Evolutionary conservation across 2,329 filamentous ascomycete genomes (phyloP).

Genomic region (Calonectria multiphialidica): DNA sequence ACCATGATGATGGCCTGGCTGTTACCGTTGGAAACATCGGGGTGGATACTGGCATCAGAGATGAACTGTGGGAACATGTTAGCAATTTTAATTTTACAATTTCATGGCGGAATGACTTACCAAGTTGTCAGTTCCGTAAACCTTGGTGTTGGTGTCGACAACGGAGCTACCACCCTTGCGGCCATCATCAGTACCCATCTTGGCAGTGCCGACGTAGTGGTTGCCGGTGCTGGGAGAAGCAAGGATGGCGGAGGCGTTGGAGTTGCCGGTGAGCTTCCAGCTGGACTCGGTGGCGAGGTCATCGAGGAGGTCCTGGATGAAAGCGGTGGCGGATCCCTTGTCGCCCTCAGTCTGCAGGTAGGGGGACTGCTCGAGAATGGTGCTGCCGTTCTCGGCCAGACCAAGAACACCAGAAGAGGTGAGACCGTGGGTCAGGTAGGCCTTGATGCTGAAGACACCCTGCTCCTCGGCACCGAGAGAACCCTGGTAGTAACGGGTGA

Average conservation of each 20-base stretch:
- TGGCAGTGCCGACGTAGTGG: conserved; percentile 69
- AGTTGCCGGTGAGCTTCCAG: conserved; percentile 24
- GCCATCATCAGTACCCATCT: conserved; percentile 70
- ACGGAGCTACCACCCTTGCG: conserved; percentile 66
- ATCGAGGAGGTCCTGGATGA: conserved; percentile 70
- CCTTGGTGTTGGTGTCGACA: conserved; percentile 71
- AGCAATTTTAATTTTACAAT: not conserved
- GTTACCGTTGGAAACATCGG: conserved; percentile 75
- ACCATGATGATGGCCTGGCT: conserved; percentile 73
- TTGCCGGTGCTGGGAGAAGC: conserved; percentile 51
- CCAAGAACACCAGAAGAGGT: conserved; percentile 72
- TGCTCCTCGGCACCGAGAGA: conserved; percentile 73
- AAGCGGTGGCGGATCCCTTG: conserved; percentile 71
- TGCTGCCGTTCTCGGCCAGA: conserved; percentile 68
- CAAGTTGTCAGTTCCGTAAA: conserved; percentile 76
- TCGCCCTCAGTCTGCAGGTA: conserved; percentile 72
- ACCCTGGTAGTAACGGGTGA: conserved; percentile 74
- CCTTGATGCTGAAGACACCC: conserved; percentile 63
- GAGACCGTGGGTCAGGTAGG: conserved; percentile 73
- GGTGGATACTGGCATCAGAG: conserved; percentile 76
- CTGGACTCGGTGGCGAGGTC: conserved; percentile 56
- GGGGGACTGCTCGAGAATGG: conserved; percentile 69
- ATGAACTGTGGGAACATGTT: conserved; percentile 56
- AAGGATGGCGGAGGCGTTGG: conserved; percentile 44
- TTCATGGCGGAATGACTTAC: conserved; percentile 11